phyloP scores from a whole-genome alignment of 495 filamentous ascomycete genomes.

The Aspergillus bertholletiae region DNA sequence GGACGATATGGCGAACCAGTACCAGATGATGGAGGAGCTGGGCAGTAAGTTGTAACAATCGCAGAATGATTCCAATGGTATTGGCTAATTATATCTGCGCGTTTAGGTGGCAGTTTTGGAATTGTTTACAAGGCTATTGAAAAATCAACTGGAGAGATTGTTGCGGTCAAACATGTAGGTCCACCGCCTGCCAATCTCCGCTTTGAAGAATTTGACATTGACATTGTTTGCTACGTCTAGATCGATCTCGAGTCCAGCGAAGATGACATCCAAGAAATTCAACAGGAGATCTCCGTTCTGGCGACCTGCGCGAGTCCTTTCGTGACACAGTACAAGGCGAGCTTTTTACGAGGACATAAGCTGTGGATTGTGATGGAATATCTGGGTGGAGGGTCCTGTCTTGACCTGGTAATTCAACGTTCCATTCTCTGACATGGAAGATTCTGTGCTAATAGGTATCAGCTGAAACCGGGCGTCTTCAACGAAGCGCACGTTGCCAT shows the following conservation, averaged over 20 bases:
- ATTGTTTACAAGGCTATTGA: constrained; percentile 95
- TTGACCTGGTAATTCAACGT: constrained; percentile 67
- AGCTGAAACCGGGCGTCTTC: constrained; percentile 92
- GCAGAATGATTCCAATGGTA: constrained; percentile 1
- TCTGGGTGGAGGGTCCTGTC: constrained; percentile 86
- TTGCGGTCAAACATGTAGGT: constrained; percentile 86
- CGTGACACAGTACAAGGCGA: constrained; percentile 94
- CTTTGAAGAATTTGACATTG: constrained; percentile 16
- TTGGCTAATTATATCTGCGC: constrained; percentile 1
- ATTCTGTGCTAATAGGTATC: constrained; percentile 18
- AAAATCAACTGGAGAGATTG: constrained; percentile 76
- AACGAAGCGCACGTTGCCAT: constrained; percentile 91
- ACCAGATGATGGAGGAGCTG: constrained; percentile 88
- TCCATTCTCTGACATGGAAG: not conserved
- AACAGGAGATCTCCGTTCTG: constrained; percentile 93
- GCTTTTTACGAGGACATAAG: constrained; percentile 90
- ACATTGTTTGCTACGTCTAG: constrained; percentile 42
- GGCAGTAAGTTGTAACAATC: constrained; percentile 62
- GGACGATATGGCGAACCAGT: constrained; percentile 71
- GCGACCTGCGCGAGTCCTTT: constrained; percentile 90
- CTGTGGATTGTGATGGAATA: constrained; percentile 99
- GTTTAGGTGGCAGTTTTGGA: constrained; percentile 84
- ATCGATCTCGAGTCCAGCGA: constrained; percentile 98
- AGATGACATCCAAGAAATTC: constrained; percentile 96
- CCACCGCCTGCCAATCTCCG: constrained; percentile 1